Percentiles rank a stretch among this genome's conserved stretches.
Evolutionary conservation across 331 rosid genomes (phyloP).

Genomic region (Stylosanthes scabra): DNA sequence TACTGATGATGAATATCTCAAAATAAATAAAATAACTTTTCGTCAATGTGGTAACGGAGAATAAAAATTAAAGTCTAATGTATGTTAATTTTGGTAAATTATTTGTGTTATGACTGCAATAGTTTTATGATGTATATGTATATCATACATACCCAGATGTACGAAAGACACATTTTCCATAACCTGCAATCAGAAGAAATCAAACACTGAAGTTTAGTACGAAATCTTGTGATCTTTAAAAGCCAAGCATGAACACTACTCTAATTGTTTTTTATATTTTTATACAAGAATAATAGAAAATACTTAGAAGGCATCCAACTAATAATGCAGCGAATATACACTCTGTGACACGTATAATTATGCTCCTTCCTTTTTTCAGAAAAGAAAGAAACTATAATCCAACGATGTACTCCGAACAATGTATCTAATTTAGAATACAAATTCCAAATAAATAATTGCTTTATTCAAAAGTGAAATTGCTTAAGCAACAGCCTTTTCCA

Average conservation of each 20-base stretch:
- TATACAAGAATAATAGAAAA: too few species aligned
- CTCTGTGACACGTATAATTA: slow-evolving; percentile 22
- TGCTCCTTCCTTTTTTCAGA: background rate
- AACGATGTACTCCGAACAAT: slow-evolving; percentile 10
- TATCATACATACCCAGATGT: slow-evolving; percentile 66
- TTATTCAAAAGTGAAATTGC: background rate
- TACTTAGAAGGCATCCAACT: slow-evolving; percentile 21
- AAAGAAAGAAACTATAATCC: background rate
- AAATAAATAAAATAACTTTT: too few species aligned
- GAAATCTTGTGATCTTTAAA: slow-evolving; percentile 7
- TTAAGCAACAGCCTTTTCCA: slow-evolving; percentile 7
- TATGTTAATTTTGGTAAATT: background rate
- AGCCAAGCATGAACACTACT: background rate
- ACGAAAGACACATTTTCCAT: slow-evolving; percentile 70
- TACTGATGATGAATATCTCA: too few species aligned
- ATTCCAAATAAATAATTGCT: slow-evolving; percentile 17
- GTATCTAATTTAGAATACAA: slow-evolving; percentile 1
- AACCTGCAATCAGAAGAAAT: slow-evolving; percentile 56
- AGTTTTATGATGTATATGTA: background rate
- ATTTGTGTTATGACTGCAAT: background rate
- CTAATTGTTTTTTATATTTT: background rate
- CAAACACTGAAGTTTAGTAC: slow-evolving; percentile 14
- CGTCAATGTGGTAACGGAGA: too few species aligned
- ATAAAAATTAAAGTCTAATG: too few species aligned
- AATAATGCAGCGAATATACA: slow-evolving; percentile 25